A percentile compares a stretch with the other conserved stretches of the same genome.
phyloP scores from a whole-genome alignment of 768 basidiomycete genomes.

The Naganishia randhawae region DNA sequence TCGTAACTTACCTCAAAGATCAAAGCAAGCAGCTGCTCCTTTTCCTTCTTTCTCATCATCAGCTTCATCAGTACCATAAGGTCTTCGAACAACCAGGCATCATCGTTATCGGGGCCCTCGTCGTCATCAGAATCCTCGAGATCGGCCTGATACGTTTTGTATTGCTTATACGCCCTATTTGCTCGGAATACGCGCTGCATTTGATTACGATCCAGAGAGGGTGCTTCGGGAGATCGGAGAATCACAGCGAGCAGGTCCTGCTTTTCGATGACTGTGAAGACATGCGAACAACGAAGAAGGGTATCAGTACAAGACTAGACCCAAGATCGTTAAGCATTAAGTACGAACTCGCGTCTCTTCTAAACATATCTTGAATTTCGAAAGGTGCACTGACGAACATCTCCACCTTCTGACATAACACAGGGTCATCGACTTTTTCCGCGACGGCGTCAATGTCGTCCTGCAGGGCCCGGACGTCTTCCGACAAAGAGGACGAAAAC shows the following conservation, averaged over 20 bases:
- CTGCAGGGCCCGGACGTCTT: constrained; percentile 78
- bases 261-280: constrained; percentile 58
- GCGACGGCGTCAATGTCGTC: constrained; percentile 83
- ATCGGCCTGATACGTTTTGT: constrained; percentile 61
- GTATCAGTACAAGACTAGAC: constrained; percentile 1
- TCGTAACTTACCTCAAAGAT: constrained; percentile 77
- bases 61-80: constrained; percentile 72
- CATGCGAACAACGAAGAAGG: neutral
- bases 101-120: constrained; percentile 86
- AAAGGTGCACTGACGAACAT: constrained; percentile 79
- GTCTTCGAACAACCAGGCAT: constrained; percentile 95
- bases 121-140: constrained; percentile 81
- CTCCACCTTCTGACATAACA: constrained; percentile 81
- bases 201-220: constrained; percentile 69
- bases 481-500: constrained; percentile 87
- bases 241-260: constrained; percentile 75
- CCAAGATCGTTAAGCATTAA: too few relatives aligned
- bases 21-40: constrained; percentile 84
- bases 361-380: constrained; percentile 80
- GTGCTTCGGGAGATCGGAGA: constrained; percentile 72
- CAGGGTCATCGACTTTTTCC: constrained; percentile 80
- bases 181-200: constrained; percentile 75
- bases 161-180: constrained; percentile 72
- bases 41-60: constrained; percentile 74
- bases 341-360: constrained; percentile 70